phyloP scores from a whole-genome alignment of 768 basidiomycete species.

The Boletus bicolor region DNA sequence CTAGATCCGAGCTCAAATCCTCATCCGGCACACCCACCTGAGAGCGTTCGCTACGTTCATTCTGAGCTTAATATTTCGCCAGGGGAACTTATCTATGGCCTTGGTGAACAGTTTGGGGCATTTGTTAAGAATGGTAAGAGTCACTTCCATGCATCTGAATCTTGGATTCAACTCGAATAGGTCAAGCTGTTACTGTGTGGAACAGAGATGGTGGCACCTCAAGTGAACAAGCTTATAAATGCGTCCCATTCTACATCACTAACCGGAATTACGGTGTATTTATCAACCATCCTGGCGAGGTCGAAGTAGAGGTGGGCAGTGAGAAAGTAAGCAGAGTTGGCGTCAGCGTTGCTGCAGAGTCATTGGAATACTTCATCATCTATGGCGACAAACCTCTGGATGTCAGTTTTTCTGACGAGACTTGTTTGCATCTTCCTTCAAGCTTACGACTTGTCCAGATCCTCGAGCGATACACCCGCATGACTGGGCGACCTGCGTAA shows the following conservation, averaged over 20 bases:
- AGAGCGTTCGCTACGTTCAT: constrained; percentile 45
- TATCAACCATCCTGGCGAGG: constrained; percentile 73
- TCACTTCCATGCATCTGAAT: constrained; percentile 20
- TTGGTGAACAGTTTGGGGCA: constrained; percentile 73
- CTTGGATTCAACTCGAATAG: constrained; percentile 27
- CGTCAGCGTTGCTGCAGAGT: constrained; percentile 57
- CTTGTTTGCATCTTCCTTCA: neutral
- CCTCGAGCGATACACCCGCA: constrained; percentile 19
- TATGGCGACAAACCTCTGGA: constrained; percentile 65
- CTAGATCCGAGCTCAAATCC: constrained; percentile 61
- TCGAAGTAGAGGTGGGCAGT: constrained; percentile 69
- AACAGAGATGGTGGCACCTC: constrained; percentile 76
- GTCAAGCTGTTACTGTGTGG: constrained; percentile 62
- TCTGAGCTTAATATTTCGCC: constrained; percentile 63
- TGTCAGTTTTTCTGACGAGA: constrained; percentile 14
- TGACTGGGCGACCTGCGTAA: constrained; percentile 21
- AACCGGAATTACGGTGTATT: constrained; percentile 73
- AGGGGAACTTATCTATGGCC: constrained; percentile 69
- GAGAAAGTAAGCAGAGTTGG: constrained; percentile 66
- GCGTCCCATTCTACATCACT: constrained; percentile 66
- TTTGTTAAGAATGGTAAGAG: constrained; percentile 71
- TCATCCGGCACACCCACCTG: constrained; percentile 40
- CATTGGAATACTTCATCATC: constrained; percentile 69
- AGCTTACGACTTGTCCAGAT: constrained; percentile 10
- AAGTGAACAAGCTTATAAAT: constrained; percentile 65